Evolutionary conservation across 31 red algal species (phyloP).

Genomic region (Odonthalia washingtoniensis): DNA sequence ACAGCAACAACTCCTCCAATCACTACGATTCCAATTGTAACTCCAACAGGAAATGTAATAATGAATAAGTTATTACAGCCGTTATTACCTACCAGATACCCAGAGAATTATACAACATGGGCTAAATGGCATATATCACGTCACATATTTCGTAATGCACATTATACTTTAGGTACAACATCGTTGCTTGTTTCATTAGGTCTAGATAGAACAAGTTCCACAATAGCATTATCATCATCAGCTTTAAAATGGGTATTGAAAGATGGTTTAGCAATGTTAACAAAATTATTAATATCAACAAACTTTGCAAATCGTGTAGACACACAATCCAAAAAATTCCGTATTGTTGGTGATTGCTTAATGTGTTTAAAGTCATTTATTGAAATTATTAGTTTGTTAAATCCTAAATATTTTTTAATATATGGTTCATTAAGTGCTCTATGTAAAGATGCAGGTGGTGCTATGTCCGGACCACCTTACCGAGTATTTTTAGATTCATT

Average conservation of each 20-base stretch:
- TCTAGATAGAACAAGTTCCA: constrained; percentile 28
- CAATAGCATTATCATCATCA: constrained; percentile 34
- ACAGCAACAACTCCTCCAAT: too few species aligned
- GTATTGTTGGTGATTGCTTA: constrained; percentile 76
- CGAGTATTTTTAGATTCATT: constrained; percentile 84
- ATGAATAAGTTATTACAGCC: neutral
- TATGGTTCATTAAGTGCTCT: constrained; percentile 64
- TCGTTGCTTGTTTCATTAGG: constrained; percentile 77
- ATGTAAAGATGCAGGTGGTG: constrained; percentile 71
- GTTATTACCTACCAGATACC: constrained; percentile 78
- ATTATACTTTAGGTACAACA: constrained; percentile 79
- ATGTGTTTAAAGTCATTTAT: constrained; percentile 62
- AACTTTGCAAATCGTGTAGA: constrained; percentile 68
- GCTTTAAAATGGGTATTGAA: constrained; percentile 87
- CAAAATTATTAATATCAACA: constrained; percentile 71
- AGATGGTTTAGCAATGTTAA: constrained; percentile 78
- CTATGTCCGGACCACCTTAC: constrained; percentile 73
- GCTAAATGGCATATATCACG: constrained; percentile 61
- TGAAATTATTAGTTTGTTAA: constrained; percentile 63
- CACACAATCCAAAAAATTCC: constrained; percentile 64
- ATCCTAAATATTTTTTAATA: constrained; percentile 70
- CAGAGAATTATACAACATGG: constrained; percentile 64
- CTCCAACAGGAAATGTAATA: too few species aligned
- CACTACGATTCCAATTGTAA: too few species aligned
- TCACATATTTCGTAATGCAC: constrained; percentile 62